These are phyloP conservation scores for Metschnikowia kofuensis DNA, from an alignment of 805 yeast genomes.

Conservation along the genomic window DNA sequence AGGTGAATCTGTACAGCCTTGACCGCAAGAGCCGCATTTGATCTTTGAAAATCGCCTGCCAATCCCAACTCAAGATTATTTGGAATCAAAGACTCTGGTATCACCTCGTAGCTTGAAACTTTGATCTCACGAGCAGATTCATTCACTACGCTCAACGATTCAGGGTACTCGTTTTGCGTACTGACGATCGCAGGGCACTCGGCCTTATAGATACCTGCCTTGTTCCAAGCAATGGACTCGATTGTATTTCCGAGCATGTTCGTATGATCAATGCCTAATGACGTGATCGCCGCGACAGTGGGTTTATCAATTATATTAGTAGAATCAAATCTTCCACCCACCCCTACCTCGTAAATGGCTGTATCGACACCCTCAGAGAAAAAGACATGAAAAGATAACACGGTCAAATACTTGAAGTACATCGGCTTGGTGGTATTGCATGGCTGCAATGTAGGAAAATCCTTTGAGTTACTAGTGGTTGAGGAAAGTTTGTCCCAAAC, in stretches of 20 bases:
- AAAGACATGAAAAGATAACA: conserved; percentile 88
- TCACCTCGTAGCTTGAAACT: conserved; percentile 45
- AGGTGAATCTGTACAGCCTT: conserved; percentile 65
- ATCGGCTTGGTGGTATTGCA: conserved; percentile 76
- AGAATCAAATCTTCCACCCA: conserved; percentile 97
- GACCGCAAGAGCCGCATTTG: conserved; percentile 86
- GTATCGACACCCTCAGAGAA: conserved; percentile 85
- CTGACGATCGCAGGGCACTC: conserved; percentile 65
- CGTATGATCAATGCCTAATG: conserved; percentile 91
- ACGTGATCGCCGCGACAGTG: conserved; percentile 77
- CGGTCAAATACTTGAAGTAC: conserved; percentile 86
- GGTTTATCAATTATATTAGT: conserved; percentile 84
- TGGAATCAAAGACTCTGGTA: conserved; percentile 43
- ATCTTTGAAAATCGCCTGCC: conserved; percentile 78
- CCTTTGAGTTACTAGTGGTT: conserved; percentile 50
- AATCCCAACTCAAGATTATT: conserved; percentile 59
- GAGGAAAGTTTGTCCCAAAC: conserved; percentile 80
- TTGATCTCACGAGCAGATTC: conserved; percentile 68
- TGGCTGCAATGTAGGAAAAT: conserved; percentile 67
- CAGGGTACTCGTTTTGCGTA: conserved; percentile 50
- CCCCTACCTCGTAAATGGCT: conserved; percentile 96
- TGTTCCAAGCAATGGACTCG: conserved; percentile 92
- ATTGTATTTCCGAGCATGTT: conserved; percentile 82
- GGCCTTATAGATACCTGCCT: conserved; percentile 84
- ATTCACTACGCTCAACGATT: conserved; percentile 53